Base-by-base conservation (phyloP, 805 yeast species). In the Zygosaccharomyces bailii region DNA sequence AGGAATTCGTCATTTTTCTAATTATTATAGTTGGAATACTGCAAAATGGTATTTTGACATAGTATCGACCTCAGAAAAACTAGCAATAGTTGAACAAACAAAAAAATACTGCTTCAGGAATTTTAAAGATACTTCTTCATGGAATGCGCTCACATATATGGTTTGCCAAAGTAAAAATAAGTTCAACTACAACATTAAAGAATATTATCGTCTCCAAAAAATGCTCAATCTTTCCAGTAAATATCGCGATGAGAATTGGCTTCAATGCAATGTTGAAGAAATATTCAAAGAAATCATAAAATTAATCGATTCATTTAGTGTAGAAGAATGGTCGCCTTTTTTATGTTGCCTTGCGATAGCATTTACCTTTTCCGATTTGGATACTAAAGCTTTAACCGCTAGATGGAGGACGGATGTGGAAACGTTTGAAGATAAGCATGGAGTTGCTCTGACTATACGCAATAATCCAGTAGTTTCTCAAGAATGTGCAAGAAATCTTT, bases 21-120 rank as follows among this genome's bases (percentile, higher is more conserved):
- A 70, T 43, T 70, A 68, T 42, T 70, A 70, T 43, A 61, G 72
- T 5, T 70, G 74, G 72, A 61, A 63, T 42, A 59, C 68, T n/a
- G 38, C 60, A 7, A 54, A 63, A 21, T 68, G 69, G 64, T 43
- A 55, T 10, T 57, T 51, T 21, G 67, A 65, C 44, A 42, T 54
- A 7, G 39, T 56, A 1, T 43, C 56, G 6, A 23, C 41, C 2
- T 29, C 39, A 4, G 43, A 45, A 4, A 57, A 48, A 37, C 14
- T n/a, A 2, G n/a, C 11, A 2, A 31, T 59, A n/a, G 38, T 51
- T 10, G 16, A 36, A 7, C 43, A 39, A n/a, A 43, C 62, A 1
- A 49, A 54, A 21, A 8, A 32, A 5, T 68, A 61, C 45, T 63
- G 68, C 34, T 54, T 56, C 21, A 19, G 24, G 4, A 48, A 65